These are phyloP conservation scores for Suillus tomentosus DNA, from an alignment of 768 basidiomycete genomes.

Conservation along the genomic window DNA sequence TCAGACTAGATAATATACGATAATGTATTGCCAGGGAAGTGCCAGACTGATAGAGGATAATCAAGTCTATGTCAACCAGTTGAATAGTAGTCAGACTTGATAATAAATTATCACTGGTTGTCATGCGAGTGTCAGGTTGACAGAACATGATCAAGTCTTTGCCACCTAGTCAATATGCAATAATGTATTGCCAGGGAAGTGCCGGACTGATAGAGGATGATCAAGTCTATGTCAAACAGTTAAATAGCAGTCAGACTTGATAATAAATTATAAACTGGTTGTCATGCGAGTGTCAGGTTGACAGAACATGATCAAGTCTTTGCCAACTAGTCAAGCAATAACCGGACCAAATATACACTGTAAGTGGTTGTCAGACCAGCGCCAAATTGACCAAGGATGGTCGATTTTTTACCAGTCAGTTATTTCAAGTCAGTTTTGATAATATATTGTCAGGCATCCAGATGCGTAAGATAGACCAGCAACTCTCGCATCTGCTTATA, in stretches of 20 bases:
- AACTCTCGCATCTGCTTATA: no score
- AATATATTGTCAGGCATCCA: no score
- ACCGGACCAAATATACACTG: not conserved
- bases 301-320: not conserved
- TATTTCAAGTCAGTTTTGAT: no score
- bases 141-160: not conserved
- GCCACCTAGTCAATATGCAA: not conserved
- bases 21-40: no score
- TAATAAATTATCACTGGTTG: not conserved
- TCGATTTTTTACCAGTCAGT: no score
- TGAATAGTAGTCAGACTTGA: not conserved
- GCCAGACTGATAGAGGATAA: no score
- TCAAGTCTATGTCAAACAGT: no score
- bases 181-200: not conserved
- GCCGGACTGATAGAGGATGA: no score
- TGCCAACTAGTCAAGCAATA: not conserved
- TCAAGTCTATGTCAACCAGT: no score
- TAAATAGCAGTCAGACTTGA: not conserved
- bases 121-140: not conserved
- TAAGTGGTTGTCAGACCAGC: not conserved
- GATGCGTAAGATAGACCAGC: no score
- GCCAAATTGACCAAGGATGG: not conserved
- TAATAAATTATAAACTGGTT: not conserved
- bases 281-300: not conserved
- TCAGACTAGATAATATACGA: no score